Base-by-base conservation (phyloP, 176 grass and related monocot genomes). In the Otatea glauca region DNA sequence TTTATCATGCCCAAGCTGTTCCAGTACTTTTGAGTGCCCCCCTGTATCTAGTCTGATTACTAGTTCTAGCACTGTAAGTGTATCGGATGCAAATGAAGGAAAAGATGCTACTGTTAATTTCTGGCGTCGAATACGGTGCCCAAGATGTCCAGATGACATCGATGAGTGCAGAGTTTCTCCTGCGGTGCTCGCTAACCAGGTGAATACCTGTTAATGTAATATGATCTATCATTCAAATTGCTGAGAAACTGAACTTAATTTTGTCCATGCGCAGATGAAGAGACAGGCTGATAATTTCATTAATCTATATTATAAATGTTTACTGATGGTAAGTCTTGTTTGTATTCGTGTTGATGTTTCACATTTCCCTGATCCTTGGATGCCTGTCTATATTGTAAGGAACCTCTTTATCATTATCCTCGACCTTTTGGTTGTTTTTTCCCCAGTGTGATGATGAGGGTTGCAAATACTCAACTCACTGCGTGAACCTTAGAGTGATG, bases 201-300 rank as follows among this genome's bases (percentile, higher is more conserved):
- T 99, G 61, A 73, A 54, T 71, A 62, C 17, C 32, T 32, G 25
- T 77, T 51, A 41, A 68, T 37, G 45, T 70, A 50, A 55, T 68
- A 68, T 32, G 42, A 44, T 60, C 5, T 39, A 65, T 45, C 56
- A 86, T 81, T 62, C 35, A 24, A 64, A 70, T 63, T 65, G 56
- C 61, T 80, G 23, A 69, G 53, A 77, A 85, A 72, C 45, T 85
- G 38, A 74, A 62, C 72, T 43, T 48, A 68, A n/a, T 79, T 77
- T 79, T 51, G 32, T 67, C 25, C 38, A 84, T 75, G 49, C 80
- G 78, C 81, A 99, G 93, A 90, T 96, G 59, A 99, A 99, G 90
- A 94, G 97, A 59, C 97, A 94, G 76, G 93, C 88, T 86, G 97
- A 99, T 79, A 91, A 79, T 92, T 96, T 96, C 75, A 94, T 94